A percentile compares a stretch with the other conserved stretches of the same genome.
Conservation (phyloP, 257 asterid species). For the Vinca minor region DNA sequence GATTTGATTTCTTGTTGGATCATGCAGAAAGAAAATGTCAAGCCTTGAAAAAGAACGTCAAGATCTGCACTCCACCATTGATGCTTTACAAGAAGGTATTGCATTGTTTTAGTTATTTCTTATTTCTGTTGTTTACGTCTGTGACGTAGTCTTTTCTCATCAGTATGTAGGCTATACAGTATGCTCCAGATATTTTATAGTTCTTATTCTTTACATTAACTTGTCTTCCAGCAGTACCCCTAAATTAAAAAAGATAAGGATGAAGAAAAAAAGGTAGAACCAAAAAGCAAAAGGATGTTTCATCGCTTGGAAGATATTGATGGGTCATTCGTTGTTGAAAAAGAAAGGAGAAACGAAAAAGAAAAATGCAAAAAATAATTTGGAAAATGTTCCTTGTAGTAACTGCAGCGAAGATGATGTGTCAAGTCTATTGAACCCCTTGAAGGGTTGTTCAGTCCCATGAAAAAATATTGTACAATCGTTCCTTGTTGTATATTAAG, state of each 20-base stretch:
- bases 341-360: too few relatives aligned
- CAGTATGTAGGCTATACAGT: not conserved
- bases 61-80: constrained; percentile 77
- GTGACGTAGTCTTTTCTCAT: not conserved
- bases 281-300: too few relatives aligned
- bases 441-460: not conserved
- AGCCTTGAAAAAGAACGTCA: constrained; percentile 85
- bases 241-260: not conserved
- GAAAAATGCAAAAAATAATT: too few relatives aligned
- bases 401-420: not conserved
- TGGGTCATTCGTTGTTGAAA: too few relatives aligned
- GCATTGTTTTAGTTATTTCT: not conserved
- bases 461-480: too few relatives aligned
- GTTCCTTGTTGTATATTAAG: not conserved
- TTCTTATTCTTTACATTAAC: not conserved
- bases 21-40: constrained; percentile 65
- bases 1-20: constrained; percentile 5
- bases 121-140: constrained; percentile 5
- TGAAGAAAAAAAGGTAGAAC: not conserved
- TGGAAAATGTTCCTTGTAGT: not conserved
- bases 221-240: not conserved
- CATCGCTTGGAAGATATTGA: too few relatives aligned
- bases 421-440: not conserved
- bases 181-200: not conserved
- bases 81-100: constrained; percentile 89